phyloP scores from a whole-genome alignment of 1,284 basidiomycete genomes.

The Cryptococcus jaspeensis region DNA sequence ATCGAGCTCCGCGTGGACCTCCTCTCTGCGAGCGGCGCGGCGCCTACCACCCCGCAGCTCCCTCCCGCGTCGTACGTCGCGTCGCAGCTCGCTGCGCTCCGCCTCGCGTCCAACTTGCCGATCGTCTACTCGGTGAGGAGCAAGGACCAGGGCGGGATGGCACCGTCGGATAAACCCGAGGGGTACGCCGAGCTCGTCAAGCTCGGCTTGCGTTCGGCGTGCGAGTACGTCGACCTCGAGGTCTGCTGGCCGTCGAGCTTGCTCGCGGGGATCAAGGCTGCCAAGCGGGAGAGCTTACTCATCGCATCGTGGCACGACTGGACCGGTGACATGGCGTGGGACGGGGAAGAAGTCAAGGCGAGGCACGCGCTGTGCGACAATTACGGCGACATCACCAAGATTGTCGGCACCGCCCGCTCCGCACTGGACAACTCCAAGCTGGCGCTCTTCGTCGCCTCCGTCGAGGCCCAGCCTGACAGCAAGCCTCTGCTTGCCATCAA shows the following conservation, averaged over 20 bases:
- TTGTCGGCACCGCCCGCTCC: constrained; percentile 77
- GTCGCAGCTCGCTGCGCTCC: constrained; percentile 75
- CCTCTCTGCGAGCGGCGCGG: constrained; percentile 59
- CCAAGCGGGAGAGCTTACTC: constrained; percentile 73
- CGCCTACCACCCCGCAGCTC: constrained; percentile 57
- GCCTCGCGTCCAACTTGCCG: constrained; percentile 75
- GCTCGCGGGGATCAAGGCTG: constrained; percentile 62
- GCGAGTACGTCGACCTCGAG: constrained; percentile 94
- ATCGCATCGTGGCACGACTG: constrained; percentile 95
- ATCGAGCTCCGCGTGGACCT: constrained; percentile 92
- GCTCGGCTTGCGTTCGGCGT: constrained; percentile 76
- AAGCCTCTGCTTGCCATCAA: constrained; percentile 93
- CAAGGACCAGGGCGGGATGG: constrained; percentile 83
- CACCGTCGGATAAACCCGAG: constrained; percentile 73
- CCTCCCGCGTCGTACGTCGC: constrained; percentile 74
- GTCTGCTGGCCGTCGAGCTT: constrained; percentile 67
- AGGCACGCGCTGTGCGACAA: constrained; percentile 66
- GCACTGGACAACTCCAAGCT: constrained; percentile 79
- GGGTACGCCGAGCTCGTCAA: constrained; percentile 76
- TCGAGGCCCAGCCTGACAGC: constrained; percentile 47
- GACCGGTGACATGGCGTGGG: constrained; percentile 82
- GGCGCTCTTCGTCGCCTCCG: constrained; percentile 64
- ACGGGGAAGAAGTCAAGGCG: constrained; percentile 63
- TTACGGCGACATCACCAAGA: constrained; percentile 86
- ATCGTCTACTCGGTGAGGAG: constrained; percentile 92